phyloP scores from a whole-genome alignment of 1,284 basidiomycete species.

The Mrakiaceae sp. region DNA sequence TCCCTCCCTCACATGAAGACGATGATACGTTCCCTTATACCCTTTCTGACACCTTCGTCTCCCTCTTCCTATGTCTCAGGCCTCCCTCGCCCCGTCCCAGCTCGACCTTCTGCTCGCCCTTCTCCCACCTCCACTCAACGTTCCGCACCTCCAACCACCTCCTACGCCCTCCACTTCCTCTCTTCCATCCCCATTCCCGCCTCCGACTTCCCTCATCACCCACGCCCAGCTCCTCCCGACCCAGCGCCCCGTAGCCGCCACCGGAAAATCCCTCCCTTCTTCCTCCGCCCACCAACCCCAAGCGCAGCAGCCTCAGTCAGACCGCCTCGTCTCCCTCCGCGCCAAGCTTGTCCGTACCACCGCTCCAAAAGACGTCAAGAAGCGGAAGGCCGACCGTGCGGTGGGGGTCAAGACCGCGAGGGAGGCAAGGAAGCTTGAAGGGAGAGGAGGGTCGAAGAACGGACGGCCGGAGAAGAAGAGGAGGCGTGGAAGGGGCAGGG shows the following conservation, averaged over 20 bases:
- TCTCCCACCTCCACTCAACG: not conserved
- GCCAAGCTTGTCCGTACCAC: conserved; percentile 1
- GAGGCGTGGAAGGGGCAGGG: too few species aligned
- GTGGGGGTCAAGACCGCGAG: not conserved
- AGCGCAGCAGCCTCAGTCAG: not conserved
- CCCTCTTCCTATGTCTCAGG: not conserved
- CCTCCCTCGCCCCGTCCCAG: not conserved
- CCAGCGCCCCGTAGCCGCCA: too few species aligned
- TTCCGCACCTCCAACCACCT: not conserved
- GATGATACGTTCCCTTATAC: not conserved
- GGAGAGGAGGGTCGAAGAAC: too few species aligned
- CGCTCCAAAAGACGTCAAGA: not conserved
- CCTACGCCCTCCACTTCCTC: not conserved
- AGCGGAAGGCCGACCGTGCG: not conserved
- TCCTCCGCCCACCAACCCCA: not conserved
- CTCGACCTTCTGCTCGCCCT: not conserved
- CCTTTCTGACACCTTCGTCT: not conserved
- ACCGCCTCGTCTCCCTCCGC: not conserved
- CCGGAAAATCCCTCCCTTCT: too few species aligned
- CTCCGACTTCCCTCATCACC: not conserved
- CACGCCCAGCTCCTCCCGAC: too few species aligned
- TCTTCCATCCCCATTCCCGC: not conserved
- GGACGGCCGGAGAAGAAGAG: too few species aligned
- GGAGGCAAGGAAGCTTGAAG: not conserved
- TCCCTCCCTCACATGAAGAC: not conserved